Percentiles rank a stretch among this genome's conserved stretches.
Conservation (phyloP, 2,329 filamentous ascomycete genomes). For the Biscogniauxia sp. region DNA sequence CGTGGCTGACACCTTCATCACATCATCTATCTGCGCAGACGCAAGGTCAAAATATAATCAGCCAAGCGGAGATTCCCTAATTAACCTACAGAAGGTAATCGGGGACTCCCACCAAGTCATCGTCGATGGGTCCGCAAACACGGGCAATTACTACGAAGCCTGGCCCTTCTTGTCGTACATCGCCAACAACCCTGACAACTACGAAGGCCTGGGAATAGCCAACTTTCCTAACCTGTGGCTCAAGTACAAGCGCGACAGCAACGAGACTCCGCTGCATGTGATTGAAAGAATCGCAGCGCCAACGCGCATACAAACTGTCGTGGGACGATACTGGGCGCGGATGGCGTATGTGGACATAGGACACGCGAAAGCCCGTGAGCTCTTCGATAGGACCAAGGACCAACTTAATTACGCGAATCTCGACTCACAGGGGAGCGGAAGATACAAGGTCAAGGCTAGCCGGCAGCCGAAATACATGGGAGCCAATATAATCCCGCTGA, state of each 20-base stretch:
- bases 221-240: conserved; percentile 42
- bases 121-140: conserved; percentile 41
- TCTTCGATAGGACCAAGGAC: conserved; percentile 36
- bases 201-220: conserved; percentile 39
- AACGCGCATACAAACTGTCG: conserved; percentile 38
- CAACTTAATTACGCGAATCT: conserved; percentile 43
- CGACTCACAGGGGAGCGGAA: conserved; percentile 34
- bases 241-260: conserved; percentile 42
- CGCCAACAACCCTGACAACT: conserved; percentile 46
- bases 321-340: conserved; percentile 50
- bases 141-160: conserved; percentile 50
- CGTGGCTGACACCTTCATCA: conserved; percentile 48
- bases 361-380: conserved; percentile 38
- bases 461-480: conserved; percentile 48
- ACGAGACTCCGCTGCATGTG: conserved; percentile 49
- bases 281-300: conserved; percentile 39
- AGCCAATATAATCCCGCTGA: conserved; percentile 47
- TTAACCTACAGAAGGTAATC: conserved; percentile 45
- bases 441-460: conserved; percentile 42
- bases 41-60: conserved; percentile 38
- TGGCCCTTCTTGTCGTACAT: conserved; percentile 51
- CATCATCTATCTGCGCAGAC: conserved; percentile 41
- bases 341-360: conserved; percentile 54
- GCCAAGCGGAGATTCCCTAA: conserved; percentile 35
- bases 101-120: conserved; percentile 47